Percentiles rank a stretch among this genome's conserved stretches.
phyloP scores from a whole-genome alignment of 2,329 filamentous ascomycete species.

The Monosporascus sp. region DNA sequence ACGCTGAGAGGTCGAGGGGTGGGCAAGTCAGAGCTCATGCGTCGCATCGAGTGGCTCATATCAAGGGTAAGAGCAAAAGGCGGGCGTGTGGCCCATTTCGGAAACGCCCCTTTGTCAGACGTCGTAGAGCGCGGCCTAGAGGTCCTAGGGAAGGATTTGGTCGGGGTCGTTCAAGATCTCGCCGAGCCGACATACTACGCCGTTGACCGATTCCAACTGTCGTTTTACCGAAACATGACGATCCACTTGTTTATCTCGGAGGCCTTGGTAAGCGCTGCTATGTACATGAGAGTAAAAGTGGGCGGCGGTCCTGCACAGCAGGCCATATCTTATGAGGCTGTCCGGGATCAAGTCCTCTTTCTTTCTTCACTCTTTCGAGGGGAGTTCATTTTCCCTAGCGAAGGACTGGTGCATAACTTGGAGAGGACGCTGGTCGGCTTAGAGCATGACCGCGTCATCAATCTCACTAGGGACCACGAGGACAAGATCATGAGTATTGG shows the following conservation, averaged over 20 bases:
- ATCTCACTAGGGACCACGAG: slow-evolving; percentile 52
- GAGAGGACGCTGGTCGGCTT: slow-evolving; percentile 73
- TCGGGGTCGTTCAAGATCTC: slow-evolving; percentile 72
- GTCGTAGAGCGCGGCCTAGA: slow-evolving; percentile 89
- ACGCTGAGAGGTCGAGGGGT: slow-evolving; percentile 90
- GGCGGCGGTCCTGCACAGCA: slow-evolving; percentile 82
- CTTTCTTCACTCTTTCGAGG: slow-evolving; percentile 89
- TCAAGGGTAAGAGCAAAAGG: slow-evolving; percentile 78
- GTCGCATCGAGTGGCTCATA: slow-evolving; percentile 86
- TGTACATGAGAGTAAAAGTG: slow-evolving; percentile 87
- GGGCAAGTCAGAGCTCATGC: slow-evolving; percentile 76
- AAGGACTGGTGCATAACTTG: slow-evolving; percentile 75
- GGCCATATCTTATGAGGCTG: slow-evolving; percentile 67
- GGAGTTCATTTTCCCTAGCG: slow-evolving; percentile 93
- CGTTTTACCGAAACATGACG: slow-evolving; percentile 98
- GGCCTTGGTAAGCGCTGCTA: slow-evolving; percentile 78
- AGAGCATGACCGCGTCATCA: slow-evolving; percentile 73
- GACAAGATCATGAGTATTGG: slow-evolving; percentile 62
- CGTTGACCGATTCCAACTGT: slow-evolving; percentile 92
- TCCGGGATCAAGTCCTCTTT: slow-evolving; percentile 79
- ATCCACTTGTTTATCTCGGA: slow-evolving; percentile 97
- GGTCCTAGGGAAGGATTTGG: slow-evolving; percentile 83
- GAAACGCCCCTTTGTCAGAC: slow-evolving; percentile 68
- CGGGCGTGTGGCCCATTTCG: slow-evolving; percentile 90
- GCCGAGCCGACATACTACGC: slow-evolving; percentile 92